These are phyloP conservation scores for Andrographis paniculata DNA, from an alignment of 305 asterid species.

Conservation along the genomic window DNA sequence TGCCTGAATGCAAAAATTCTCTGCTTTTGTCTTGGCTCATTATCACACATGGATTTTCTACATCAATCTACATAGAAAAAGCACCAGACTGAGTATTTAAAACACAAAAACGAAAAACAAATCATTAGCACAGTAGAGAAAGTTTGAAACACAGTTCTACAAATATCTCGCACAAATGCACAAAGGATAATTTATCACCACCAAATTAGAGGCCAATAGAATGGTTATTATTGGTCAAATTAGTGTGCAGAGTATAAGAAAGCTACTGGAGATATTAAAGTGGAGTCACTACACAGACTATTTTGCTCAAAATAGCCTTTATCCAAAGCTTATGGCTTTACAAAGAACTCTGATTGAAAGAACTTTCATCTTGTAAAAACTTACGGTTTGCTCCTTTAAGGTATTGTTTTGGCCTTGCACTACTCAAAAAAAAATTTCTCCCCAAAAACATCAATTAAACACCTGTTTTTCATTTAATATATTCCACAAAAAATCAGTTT, in stretches of 20 bases:
- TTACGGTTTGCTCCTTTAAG: no score
- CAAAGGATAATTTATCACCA: slow-evolving; percentile 8
- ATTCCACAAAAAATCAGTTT: no score
- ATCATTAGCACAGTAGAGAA: neutral
- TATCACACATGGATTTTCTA: slow-evolving; percentile 93
- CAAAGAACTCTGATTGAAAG: neutral
- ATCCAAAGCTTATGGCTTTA: neutral
- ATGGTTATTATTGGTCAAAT: slow-evolving; percentile 10
- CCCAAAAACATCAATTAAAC: no score
- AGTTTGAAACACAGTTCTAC: neutral
- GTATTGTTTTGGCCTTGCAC: no score
- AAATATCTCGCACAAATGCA: neutral
- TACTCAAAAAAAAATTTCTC: no score
- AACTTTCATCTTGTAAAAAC: neutral
- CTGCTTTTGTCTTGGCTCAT: slow-evolving; percentile 98
- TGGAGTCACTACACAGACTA: neutral
- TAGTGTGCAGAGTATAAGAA: slow-evolving; percentile 6
- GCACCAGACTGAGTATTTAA: no score
- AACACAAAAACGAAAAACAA: slow-evolving; percentile 2
- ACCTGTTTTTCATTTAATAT: no score
- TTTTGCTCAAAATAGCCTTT: neutral
- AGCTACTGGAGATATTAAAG: slow-evolving; percentile 1
- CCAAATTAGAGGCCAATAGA: slow-evolving; percentile 7
- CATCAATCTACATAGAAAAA: slow-evolving; percentile 74
- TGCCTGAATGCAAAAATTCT: slow-evolving; percentile 93